Base-by-base conservation (phyloP, 352 stramenopile genomes). In the Pythium chondricola region DNA sequence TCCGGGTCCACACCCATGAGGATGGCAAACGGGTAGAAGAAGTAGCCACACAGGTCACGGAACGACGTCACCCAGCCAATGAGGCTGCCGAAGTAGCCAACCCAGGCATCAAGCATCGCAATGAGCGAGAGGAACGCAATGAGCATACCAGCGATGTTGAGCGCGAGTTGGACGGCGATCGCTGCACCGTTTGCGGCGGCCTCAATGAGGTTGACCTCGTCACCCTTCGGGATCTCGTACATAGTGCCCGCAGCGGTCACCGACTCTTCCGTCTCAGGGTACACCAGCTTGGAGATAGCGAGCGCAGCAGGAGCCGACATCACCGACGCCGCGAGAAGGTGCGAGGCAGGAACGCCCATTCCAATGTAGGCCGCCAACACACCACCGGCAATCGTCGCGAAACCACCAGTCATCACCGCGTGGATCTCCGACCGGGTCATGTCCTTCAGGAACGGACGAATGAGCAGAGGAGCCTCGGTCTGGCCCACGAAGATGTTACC, bases 351-450 rank as follows among this genome's bases (percentile, higher is more conserved):
- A 16, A 43, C 27, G 7, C 37, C 37, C 37, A 43, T 43, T 5
- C 37, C 37, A 27, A 43, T 43, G 37, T 27, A 43, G 2, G 37
- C 37, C 2, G 37, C 37, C 37, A 43, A 29, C 5, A 43, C 37
- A 26, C 37, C 37, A 27, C 37, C 37, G 9, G 37, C 37, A 9
- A 43, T 43, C 2, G 37, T 43, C 10, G 37, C 37, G 20, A 43
- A 43, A 10, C 37, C 37, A 11, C 37, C 37, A 2, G 37, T 43
- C 37, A 43, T 43, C 6, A 43, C 37, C 13, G 17, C 37, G 14
- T 43, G 37, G 7, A 43, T 43, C 37, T 43, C 37, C 37, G 37
- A 43, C 37, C 27, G 25, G 17, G 37, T 43, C 37, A 43, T 43
- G 9, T 21, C 20, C 37, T 2, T 5, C 1, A 43, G 18, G 37